Evolutionary conservation across 179 eudicot species (phyloP).

Genomic region (Drosera spatulata): DNA sequence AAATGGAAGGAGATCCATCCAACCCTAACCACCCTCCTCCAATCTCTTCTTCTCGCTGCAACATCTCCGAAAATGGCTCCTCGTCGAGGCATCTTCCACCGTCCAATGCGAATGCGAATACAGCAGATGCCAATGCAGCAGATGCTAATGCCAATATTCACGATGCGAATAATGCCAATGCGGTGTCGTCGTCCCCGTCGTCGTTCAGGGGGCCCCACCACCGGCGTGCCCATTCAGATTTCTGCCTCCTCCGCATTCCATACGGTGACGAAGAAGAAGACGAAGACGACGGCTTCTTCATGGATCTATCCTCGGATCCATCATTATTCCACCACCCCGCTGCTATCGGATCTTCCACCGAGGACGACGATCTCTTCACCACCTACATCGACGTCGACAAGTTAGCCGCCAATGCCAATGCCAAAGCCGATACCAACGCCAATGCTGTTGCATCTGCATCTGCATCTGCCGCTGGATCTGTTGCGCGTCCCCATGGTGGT

Average conservation of each 20-base stretch:
- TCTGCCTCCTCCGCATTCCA: slow-evolving; percentile 21
- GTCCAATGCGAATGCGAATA: slow-evolving; percentile 2
- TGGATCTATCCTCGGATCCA: slow-evolving; percentile 33
- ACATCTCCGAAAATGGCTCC: slow-evolving; percentile 3
- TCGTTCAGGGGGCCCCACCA: slow-evolving; percentile 23
- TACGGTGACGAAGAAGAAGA: slow-evolving; percentile 8
- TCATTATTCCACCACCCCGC: background rate
- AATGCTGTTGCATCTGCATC: too few relatives aligned
- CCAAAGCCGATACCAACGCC: background rate
- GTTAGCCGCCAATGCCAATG: slow-evolving; percentile 13
- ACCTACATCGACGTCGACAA: slow-evolving; percentile 45
- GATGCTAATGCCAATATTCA: background rate
- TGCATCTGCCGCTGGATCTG: background rate
- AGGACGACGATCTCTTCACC: slow-evolving; percentile 39
- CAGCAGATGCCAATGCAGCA: background rate
- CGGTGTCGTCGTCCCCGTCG: slow-evolving; percentile 4
- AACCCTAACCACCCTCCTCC: slow-evolving; percentile 3
- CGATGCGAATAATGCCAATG: background rate
- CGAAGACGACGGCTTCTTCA: background rate
- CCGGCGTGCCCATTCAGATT: slow-evolving; percentile 38
- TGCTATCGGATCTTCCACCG: slow-evolving; percentile 4
- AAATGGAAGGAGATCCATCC: slow-evolving; percentile 17
- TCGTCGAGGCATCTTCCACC: slow-evolving; percentile 1
- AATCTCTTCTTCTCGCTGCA: background rate
- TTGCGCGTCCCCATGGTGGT: background rate